Evolutionary conservation across 306 rosid species (phyloP).

Genomic region (Quercus aquifolioides): DNA sequence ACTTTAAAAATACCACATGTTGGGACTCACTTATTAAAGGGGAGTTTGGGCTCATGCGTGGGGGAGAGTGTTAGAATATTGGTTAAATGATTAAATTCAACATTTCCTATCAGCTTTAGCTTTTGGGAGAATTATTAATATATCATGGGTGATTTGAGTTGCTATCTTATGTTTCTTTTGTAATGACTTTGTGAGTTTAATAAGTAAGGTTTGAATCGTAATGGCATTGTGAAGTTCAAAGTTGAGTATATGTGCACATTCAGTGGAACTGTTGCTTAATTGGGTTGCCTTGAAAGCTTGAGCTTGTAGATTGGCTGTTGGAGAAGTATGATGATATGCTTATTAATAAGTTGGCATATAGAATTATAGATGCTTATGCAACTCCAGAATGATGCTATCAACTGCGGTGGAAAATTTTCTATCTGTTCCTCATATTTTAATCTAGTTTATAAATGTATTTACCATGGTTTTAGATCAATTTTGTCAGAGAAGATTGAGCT

Average conservation of each 20-base stretch:
- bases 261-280: not conserved
- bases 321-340: not conserved
- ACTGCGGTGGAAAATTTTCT: not conserved
- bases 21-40: too few species aligned
- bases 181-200: not conserved
- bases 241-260: too few species aligned
- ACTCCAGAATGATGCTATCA: not conserved
- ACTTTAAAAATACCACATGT: too few species aligned
- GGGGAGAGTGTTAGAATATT: too few species aligned
- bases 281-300: not conserved
- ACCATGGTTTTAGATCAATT: not conserved
- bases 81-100: too few species aligned
- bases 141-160: not conserved
- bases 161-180: not conserved
- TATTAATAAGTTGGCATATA: not conserved
- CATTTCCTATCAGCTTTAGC: not conserved
- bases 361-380: not conserved
- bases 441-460: not conserved
- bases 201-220: not conserved
- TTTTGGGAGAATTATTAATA: too few species aligned
- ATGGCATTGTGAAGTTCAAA: not conserved
- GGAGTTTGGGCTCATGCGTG: too few species aligned
- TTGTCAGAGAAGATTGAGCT: constrained; percentile 2
- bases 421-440: not conserved
- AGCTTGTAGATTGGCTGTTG: not conserved